Evolutionary conservation across 1,284 basidiomycete species (phyloP), one percentile per base, ranked within the genome.

Genomic region (Cutaneotrichosporon dermatis): DNA sequence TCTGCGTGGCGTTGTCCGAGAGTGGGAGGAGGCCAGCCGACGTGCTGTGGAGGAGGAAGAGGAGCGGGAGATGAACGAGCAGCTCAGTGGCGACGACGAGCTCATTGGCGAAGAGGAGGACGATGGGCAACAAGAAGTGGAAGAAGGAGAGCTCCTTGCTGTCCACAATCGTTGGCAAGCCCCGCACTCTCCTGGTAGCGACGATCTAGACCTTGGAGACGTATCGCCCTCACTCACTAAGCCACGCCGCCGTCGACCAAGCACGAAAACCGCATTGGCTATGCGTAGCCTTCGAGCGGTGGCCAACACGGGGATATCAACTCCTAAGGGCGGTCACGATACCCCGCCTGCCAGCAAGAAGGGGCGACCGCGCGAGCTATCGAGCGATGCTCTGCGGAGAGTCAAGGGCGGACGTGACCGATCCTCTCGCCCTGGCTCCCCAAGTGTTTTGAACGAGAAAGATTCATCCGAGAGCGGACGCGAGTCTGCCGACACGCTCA

Each of bases 1-100:
- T 37, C 80, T 96, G 6, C 81, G 82, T 44, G 82, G 83, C 25
- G 88, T 90, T 8, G 83, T 88, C 41, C 85, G 88, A 42, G 90
- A 93, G 63, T 94, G 90, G 88, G 93, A 96, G 66, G 82, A 80
- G 61, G 77, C 80, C 16, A 78, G 79, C 60, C 64, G 79, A 25
- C 69, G 79, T 33, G 78, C 79, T 33, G 78, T 80, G 54, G 80
- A 80, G 53, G 78, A 80, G 57, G 76, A 77, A 35, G 76, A 79
- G 63, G 76, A 77, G 61, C 63, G 78, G 13, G 68, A 69, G 54
- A 68, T 78, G 66, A 78, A 78, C 58, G 69, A 69, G 49, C 63
- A 73, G 36, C 66, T 76, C 13, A 74, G 68, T 37, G 70, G 66
- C 40, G 71, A 75, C 39, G 72, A 74, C n/a, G 63, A 66, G 37